A percentile compares a stretch with the other conserved stretches of the same genome.
phyloP scores from a whole-genome alignment of 2,329 filamentous ascomycete genomes.

The Stemphylium vesicarium region DNA sequence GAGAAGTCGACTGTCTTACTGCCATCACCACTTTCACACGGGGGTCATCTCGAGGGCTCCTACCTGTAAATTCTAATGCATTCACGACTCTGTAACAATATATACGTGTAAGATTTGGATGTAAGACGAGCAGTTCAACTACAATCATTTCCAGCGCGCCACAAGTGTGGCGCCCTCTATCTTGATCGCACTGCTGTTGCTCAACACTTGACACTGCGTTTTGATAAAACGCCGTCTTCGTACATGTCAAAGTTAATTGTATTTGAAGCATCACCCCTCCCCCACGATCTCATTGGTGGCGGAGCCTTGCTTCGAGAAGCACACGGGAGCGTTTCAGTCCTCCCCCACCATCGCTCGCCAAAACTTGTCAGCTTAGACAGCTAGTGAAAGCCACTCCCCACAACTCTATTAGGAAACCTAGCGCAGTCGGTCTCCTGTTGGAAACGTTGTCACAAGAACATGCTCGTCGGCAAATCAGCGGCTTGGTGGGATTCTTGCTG shows the following conservation, averaged over 20 bases:
- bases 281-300: too few species aligned
- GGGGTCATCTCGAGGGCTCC: not conserved
- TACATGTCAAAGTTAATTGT: not conserved
- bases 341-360: slow-evolving; percentile 11
- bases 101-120: slow-evolving; percentile 14
- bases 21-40: not conserved
- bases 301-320: not conserved
- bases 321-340: slow-evolving; percentile 5
- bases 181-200: not conserved
- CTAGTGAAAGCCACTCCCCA: not conserved
- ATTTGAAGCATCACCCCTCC: not conserved
- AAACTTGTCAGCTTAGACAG: slow-evolving; percentile 3
- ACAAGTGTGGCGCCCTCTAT: not conserved
- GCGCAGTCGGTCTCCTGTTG: not conserved
- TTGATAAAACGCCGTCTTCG: not conserved
- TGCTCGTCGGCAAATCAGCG: not conserved
- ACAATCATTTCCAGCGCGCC: not conserved
- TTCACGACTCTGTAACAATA: slow-evolving; percentile 18
- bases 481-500: not conserved
- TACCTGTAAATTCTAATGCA: slow-evolving; percentile 15
- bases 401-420: slow-evolving; percentile 2
- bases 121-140: not conserved
- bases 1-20: not conserved
- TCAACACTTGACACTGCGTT: not conserved
- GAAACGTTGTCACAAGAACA: not conserved